Base-by-base conservation (phyloP, 1,284 basidiomycete genomes). In the Leccinum subrobustum region DNA sequence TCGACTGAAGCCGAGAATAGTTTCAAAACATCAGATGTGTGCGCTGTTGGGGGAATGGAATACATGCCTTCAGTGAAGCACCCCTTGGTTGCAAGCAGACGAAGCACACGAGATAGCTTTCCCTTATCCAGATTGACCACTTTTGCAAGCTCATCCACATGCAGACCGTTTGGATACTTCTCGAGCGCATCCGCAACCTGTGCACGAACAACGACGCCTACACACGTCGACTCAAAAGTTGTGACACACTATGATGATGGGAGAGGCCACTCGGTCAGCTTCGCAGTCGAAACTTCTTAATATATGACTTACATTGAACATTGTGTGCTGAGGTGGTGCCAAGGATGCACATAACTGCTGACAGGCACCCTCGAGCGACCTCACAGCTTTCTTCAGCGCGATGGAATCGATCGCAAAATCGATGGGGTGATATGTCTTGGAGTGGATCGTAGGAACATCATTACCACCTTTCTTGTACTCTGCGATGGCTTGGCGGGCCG, bases 21-120 rank as follows among this genome's bases (percentile, higher is more conserved):
- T 60, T 52, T 31, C 7, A 12, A 56, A 37, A 27, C 29, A 50
- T 50, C 12, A 50, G 20, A 48, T 12, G 20, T 11, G 12, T n/a
- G 44, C 14, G 14, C 18, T 7, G 16, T 7, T 29, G 11, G 5
- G n/a, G 6, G 33, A 27, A 16, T 37, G 37, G 3, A 16, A 16
- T 6, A 3, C 48, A 14, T 42, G 61, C 74, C 65, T 65, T 77
- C 76, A 2, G 56, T 63, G 57, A 76, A 77, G 53, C 73, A 71
- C 23, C 75, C 73, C 55, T 75, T 70, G 7, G 68, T 67, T 3
- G 71, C 68, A 16, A 76, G 70, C 5, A 71, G 56, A 44, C 75
- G 75, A 48, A 76, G 68, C n/a, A 75, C 55, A 2, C 76, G 72
- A 52, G 65, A 53, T 12, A 74, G 64, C 39, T 74, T 76, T 2